A percentile compares a stretch with the other conserved stretches of the same genome.
These are phyloP conservation scores for Mytilinidion resinicola DNA, from an alignment of 495 filamentous ascomycete genomes.

Conservation along the genomic window DNA sequence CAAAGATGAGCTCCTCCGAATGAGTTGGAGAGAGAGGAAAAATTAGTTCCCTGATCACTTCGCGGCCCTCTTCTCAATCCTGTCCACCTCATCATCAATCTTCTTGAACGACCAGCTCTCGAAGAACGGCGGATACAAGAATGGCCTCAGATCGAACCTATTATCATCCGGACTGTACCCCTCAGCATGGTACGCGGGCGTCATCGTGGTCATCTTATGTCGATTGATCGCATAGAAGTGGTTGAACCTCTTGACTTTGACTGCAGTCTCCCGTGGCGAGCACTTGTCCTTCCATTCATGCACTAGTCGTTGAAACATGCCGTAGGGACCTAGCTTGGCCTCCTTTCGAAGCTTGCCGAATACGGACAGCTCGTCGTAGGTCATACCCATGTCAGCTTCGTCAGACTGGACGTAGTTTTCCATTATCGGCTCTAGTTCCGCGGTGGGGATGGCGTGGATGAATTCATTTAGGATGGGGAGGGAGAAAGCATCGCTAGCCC, in stretches of 20 bases:
- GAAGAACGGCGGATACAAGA: constrained; percentile 35
- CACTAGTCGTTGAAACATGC: constrained; percentile 62
- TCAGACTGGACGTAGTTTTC: constrained; percentile 58
- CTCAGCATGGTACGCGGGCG: constrained; percentile 33
- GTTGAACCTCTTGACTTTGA: constrained; percentile 67
- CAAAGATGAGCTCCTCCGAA: too few species aligned
- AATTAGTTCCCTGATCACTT: constrained; percentile 25
- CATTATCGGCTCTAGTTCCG: constrained; percentile 74
- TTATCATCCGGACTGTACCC: constrained; percentile 57
- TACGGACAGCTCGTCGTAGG: constrained; percentile 46
- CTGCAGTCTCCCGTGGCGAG: constrained; percentile 41
- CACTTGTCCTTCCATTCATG: constrained; percentile 59
- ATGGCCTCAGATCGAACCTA: constrained; percentile 51
- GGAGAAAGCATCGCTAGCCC: constrained; percentile 54
- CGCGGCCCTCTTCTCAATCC: constrained; percentile 28
- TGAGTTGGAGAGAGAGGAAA: too few species aligned
- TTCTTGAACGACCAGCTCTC: constrained; percentile 30
- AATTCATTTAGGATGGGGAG: constrained; percentile 71
- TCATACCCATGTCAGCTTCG: constrained; percentile 71
- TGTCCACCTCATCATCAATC: constrained; percentile 30
- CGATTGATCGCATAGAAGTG: constrained; percentile 51
- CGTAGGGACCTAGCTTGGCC: constrained; percentile 65
- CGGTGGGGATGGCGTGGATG: constrained; percentile 26
- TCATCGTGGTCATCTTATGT: constrained; percentile 42
- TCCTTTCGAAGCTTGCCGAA: constrained; percentile 66